Evolutionary conservation across 495 filamentous ascomycete genomes (phyloP).

Genomic region (Patellaria atrata): DNA sequence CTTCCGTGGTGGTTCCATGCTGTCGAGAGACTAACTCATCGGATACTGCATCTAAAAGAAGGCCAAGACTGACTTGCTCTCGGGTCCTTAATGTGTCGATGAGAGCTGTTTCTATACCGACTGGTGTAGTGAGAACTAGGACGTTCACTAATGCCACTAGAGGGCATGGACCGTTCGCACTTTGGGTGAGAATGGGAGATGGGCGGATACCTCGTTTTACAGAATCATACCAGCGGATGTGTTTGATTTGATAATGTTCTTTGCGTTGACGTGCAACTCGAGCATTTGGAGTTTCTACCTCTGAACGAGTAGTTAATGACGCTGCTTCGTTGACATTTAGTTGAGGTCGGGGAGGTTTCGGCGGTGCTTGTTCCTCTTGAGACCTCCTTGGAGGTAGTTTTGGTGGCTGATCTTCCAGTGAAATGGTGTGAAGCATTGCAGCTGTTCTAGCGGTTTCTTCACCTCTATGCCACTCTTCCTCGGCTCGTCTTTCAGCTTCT

Average conservation of each 20-base stretch:
- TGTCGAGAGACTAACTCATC: slow-evolving; percentile 75
- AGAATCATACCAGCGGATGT: slow-evolving; percentile 47
- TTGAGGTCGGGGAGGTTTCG: slow-evolving; percentile 20
- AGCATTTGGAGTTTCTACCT: slow-evolving; percentile 19
- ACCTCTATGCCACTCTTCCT: slow-evolving; percentile 18
- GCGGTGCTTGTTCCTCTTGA: slow-evolving; percentile 14
- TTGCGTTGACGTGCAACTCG: slow-evolving; percentile 33
- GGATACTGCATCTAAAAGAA: slow-evolving; percentile 75
- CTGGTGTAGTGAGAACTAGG: slow-evolving; percentile 61
- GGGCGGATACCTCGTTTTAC: slow-evolving; percentile 34
- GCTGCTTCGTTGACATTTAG: not conserved
- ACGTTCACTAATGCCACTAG: slow-evolving; percentile 90
- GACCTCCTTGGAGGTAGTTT: slow-evolving; percentile 11
- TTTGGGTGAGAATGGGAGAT: slow-evolving; percentile 79
- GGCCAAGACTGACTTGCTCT: slow-evolving; percentile 74
- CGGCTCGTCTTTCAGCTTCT: slow-evolving; percentile 16
- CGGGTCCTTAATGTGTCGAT: slow-evolving; percentile 59
- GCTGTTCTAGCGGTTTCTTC: slow-evolving; percentile 12
- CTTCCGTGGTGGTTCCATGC: slow-evolving; percentile 31
- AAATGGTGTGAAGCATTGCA: slow-evolving; percentile 1
- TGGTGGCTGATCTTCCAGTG: slow-evolving; percentile 11
- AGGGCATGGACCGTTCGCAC: slow-evolving; percentile 87
- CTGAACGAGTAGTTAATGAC: not conserved
- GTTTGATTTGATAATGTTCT: slow-evolving; percentile 58
- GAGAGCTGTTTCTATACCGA: slow-evolving; percentile 49